phyloP scores from a whole-genome alignment of 345 rosid genomes.

The Erysimum cheiranthoides region DNA sequence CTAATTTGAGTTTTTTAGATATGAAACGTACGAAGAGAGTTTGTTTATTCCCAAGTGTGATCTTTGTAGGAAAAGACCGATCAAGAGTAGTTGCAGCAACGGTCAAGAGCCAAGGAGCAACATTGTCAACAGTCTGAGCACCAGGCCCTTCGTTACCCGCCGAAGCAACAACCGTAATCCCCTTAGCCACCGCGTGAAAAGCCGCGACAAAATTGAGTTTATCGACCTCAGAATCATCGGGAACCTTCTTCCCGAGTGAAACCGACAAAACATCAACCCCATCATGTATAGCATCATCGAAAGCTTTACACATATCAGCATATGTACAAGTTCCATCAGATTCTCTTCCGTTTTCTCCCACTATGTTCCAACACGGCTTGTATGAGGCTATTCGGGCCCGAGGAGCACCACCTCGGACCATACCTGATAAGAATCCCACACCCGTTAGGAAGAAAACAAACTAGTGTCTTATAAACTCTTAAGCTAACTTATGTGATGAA shows the following conservation, averaged over 20 bases:
- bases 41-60: slow-evolving; percentile 45
- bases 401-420: slow-evolving; percentile 52
- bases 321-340: slow-evolving; percentile 11
- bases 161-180: slow-evolving; percentile 46
- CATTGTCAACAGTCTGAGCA: slow-evolving; percentile 48
- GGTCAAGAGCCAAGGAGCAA: slow-evolving; percentile 59
- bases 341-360: neutral
- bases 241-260: slow-evolving; percentile 54
- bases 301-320: slow-evolving; percentile 59
- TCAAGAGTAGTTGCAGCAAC: slow-evolving; percentile 59
- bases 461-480: neutral
- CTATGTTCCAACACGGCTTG: slow-evolving; percentile 55
- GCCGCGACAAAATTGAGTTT: slow-evolving; percentile 36
- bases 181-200: slow-evolving; percentile 55
- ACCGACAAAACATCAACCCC: slow-evolving; percentile 58
- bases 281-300: slow-evolving; percentile 62
- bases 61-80: slow-evolving; percentile 52
- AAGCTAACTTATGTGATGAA: neutral
- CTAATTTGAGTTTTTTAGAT: neutral
- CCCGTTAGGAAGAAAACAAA: neutral
- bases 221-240: slow-evolving; percentile 42
- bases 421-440: slow-evolving; percentile 27
- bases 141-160: slow-evolving; percentile 45
- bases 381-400: slow-evolving; percentile 56
- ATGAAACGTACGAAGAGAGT: slow-evolving; percentile 29